phyloP scores from a whole-genome alignment of 2,329 filamentous ascomycete species.

The Colletotrichum sublineola region DNA sequence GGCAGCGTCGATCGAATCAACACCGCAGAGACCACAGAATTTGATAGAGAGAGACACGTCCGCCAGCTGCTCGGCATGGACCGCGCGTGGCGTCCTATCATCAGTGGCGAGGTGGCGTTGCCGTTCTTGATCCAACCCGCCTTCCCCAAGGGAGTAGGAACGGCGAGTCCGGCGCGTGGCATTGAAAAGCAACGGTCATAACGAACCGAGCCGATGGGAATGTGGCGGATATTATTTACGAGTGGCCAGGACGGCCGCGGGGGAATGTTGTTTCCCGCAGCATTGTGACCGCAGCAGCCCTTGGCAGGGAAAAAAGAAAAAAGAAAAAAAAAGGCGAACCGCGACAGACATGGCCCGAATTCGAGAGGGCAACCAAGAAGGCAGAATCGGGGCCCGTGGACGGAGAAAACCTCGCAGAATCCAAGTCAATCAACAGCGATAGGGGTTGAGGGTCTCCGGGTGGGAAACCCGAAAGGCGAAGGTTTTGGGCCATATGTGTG shows the following conservation, averaged over 20 bases:
- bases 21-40: neutral
- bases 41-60: neutral
- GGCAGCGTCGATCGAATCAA: too few species aligned
- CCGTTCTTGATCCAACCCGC: neutral
- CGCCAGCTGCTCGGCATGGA: constrained; percentile 18
- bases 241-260: neutral
- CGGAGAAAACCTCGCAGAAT: neutral
- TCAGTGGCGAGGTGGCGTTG: neutral
- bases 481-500: neutral
- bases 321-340: too few species aligned
- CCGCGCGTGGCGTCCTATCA: neutral
- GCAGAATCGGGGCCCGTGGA: too few species aligned
- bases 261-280: neutral
- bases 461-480: neutral
- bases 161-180: neutral
- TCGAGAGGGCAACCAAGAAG: constrained; percentile 10
- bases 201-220: neutral
- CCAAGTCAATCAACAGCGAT: neutral
- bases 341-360: neutral
- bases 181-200: constrained; percentile 9
- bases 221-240: neutral
- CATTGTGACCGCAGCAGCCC: neutral
- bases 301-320: neutral
- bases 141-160: neutral
- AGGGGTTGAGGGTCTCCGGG: neutral